Evolutionary conservation across 2,329 filamentous ascomycete species (phyloP), one percentile per base, ranked within the genome.

Genomic region (Penicillium sp.): DNA sequence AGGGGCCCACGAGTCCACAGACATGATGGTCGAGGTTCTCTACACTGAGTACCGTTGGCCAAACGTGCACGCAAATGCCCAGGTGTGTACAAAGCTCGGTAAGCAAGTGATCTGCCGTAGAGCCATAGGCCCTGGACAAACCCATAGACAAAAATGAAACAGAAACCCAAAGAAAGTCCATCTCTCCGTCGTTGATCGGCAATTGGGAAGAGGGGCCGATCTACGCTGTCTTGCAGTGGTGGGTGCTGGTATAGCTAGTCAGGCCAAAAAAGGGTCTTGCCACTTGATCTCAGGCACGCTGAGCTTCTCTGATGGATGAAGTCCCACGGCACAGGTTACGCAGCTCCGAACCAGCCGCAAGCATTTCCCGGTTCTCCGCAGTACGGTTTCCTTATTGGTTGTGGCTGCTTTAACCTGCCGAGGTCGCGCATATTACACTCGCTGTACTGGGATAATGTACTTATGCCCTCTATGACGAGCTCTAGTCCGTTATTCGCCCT

Each of bases 251-350:
- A 29, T 37, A 44, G 48, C 53, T 51, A 57, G 44, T 56, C 32
- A 56, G 43, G 17, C 9, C 10, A 24, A 12, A 15, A 26, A 35
- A 17, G 5, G 37, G 24, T 21, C 29, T 56, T 37, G 53, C 53
- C 52, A 56, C 52, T 24, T 29, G 38, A 31, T 29, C n/a, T 54
- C 24, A 35, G 42, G 40, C 47, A 45, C 44, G 37, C 32, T 26
- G 34, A 24, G 15, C 4, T 15, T 15, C 15, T n/a, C 43, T 28
- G 15, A 15, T 7, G 15, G 19, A 38, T 19, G 22, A 40, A 31
- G 9, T 42, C 17, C n/a, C 35, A 7, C 44, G 12, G 21, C 10
- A 24, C 21, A 46, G 48, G 42, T 50, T 35, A 50, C 48, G 43
- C 48, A 50, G 39, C 35, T 35, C 26, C 22, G 37, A 17, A 24